Base-by-base conservation (phyloP, 768 basidiomycete species). In the Podaxis mareebaensis region DNA sequence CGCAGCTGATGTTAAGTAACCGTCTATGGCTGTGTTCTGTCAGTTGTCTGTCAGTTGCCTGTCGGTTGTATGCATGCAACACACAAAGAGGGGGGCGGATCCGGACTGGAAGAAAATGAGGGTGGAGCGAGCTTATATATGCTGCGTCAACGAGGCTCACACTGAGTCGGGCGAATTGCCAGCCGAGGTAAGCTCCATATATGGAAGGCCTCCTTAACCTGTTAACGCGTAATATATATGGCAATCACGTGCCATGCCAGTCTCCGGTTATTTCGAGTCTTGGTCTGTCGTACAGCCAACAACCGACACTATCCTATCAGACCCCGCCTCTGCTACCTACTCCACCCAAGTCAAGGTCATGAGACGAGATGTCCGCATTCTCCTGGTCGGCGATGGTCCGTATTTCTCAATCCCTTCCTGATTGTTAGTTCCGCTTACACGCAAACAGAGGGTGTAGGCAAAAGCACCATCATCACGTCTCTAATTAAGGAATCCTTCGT, bases 401-500 rank as follows among this genome's bases (percentile, higher is more conserved):
- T 73, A 26, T 22, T 15, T 33, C 30, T 44, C 39, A 42, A 61
- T 48, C 42, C 44, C 30, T 54, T 28, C 46, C 33, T 6, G 0
- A 51, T 11, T 51, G 7, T 22, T n/a, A 4, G 15, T 44, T 22
- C 66, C 64, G 69, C 64, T 65, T 46, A 66, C 64, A 52, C 33
- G 60, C 60, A 64, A 66, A 42, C 74, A 98, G 95, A 96, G 82
- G 93, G 93, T 67, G 96, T 98, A 69, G 96, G 96, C 67, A 99
- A 99, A 82, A 96, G 94, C 75, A 95, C 95, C 52, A 95, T 99
- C 72, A 88, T 99, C 73, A 97, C 95, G 20, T 95, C 95, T 39
- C 84, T 98, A 73, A 98, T 99, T 77, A 98, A 98, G 75, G 94
- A 96, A 75, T 89, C 92, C 36, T 97, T 91, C 73, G 92, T 98